Evolutionary conservation across 1,139 yeast genomes (phyloP), one percentile per base, ranked within the genome.

Genomic region (Sugiyamaella grinbergsii): DNA sequence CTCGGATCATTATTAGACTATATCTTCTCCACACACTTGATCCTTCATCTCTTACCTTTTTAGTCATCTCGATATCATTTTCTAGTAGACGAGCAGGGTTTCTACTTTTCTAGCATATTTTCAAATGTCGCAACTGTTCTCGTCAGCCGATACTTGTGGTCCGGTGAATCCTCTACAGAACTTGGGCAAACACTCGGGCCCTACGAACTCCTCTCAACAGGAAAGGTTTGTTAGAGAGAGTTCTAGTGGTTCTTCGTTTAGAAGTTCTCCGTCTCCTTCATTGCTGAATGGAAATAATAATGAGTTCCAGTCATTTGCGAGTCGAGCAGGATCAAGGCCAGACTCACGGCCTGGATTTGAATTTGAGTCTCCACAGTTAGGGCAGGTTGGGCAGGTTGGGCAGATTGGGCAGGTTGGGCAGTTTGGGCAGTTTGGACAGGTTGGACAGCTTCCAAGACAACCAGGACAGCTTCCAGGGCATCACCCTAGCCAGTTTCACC

Each of bases 151-250:
- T 23, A 42, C 44, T 15, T 69, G 72, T 50, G 72, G 72, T 18
- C 71, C 72, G 0, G 59, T 69, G 3, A 69, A 67, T 49, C 66
- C 73, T 4, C 60, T 67, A 29, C 64, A 63, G 46, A 58, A 56
- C 49, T 49, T 69, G 22, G 61, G 62, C 37, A 65, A 66, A 54
- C 69, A 67, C 33, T 51, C 62, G 3, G 51, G 53, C 4, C 53
- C 57, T 2, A 68, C 66, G 39, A 50, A 58, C 15, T 53, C 68
- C 13, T 57, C 62, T 20, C 70, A 64, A 38, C 60, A 61, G 15
- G 69, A 66, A 38, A 54, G 59, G 29, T 51, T 51, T 29, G 49
- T 52, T 5, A 18, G 41, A 19, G 47, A 37, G 23, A 19, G n/a
- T 6, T 43, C 47, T 6, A 41, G 41, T 13, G 13, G 32, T 4